These are phyloP conservation scores for Lupinus albus DNA, from an alignment of 306 rosid genomes.

Conservation along the genomic window DNA sequence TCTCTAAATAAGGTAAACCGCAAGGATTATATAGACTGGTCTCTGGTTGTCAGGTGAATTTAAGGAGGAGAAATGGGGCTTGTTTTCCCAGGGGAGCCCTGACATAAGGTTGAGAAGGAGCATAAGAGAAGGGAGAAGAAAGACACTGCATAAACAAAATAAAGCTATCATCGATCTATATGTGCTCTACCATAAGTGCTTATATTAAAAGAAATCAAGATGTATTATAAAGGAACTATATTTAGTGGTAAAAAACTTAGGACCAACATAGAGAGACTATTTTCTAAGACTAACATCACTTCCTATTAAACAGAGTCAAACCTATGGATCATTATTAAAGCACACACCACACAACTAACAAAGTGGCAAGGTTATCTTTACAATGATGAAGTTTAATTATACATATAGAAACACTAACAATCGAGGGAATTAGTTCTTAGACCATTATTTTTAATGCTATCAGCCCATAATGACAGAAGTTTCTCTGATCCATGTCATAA, in stretches of 20 bases:
- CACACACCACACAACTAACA: slow-evolving; percentile 28
- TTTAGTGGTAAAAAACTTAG: slow-evolving; percentile 15
- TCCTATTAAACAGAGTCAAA: neutral
- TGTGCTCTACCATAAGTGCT: slow-evolving; percentile 2
- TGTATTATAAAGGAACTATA: slow-evolving; percentile 2
- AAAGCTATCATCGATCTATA: slow-evolving; percentile 15
- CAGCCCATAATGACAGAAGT: neutral
- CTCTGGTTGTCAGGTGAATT: neutral
- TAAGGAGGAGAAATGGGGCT: slow-evolving; percentile 2
- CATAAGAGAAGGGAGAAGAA: neutral
- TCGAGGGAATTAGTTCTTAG: neutral
- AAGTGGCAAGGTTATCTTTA: slow-evolving; percentile 6
- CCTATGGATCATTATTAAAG: neutral
- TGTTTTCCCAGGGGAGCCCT: slow-evolving; percentile 15
- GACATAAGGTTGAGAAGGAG: neutral
- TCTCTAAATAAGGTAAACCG: slow-evolving; percentile 14
- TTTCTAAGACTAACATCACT: neutral
- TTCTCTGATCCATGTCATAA: neutral
- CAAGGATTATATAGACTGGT: neutral
- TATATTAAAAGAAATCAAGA: neutral
- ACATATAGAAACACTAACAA: neutral
- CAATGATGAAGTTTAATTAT: neutral
- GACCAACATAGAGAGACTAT: slow-evolving; percentile 4
- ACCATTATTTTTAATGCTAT: neutral
- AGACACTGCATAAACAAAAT: slow-evolving; percentile 11